A percentile compares a stretch with the other conserved stretches of the same genome.
These are phyloP conservation scores for Suaeda aralocaspica DNA, from an alignment of 148 eudicot species.

Conservation along the genomic window DNA sequence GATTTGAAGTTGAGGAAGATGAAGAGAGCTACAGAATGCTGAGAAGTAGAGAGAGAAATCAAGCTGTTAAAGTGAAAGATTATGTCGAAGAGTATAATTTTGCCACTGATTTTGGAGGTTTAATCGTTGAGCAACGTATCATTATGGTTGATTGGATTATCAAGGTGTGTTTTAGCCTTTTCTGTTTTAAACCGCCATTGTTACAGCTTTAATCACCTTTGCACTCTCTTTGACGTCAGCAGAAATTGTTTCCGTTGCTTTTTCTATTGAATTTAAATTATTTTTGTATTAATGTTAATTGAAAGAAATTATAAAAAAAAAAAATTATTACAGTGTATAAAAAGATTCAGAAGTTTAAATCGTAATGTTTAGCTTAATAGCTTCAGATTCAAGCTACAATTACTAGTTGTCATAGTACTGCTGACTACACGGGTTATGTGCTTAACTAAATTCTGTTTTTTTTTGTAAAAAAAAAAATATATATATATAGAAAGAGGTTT, in stretches of 20 bases:
- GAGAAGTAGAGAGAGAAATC: constrained; percentile 75
- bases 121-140: constrained; percentile 75
- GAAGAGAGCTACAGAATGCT: constrained; percentile 72
- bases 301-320: too few species aligned
- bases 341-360: constrained; percentile 5
- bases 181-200: neutral
- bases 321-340: too few species aligned
- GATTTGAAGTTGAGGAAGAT: constrained; percentile 58
- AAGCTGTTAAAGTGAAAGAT: constrained; percentile 47
- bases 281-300: neutral
- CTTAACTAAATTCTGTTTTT: neutral
- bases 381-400: constrained; percentile 1
- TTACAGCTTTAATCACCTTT: neutral
- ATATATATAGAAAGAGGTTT: too few species aligned
- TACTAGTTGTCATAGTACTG: too few species aligned
- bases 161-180: constrained; percentile 52
- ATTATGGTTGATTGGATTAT: constrained; percentile 92
- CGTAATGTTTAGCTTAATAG: too few species aligned
- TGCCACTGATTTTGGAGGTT: constrained; percentile 48
- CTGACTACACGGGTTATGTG: neutral
- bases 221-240: constrained; percentile 1
- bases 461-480: too few species aligned
- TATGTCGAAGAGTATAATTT: constrained; percentile 67
- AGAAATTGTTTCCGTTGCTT: neutral
- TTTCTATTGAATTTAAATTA: neutral